Conservation (phyloP, 805 yeast genomes). For the Candida boleticola region DNA sequence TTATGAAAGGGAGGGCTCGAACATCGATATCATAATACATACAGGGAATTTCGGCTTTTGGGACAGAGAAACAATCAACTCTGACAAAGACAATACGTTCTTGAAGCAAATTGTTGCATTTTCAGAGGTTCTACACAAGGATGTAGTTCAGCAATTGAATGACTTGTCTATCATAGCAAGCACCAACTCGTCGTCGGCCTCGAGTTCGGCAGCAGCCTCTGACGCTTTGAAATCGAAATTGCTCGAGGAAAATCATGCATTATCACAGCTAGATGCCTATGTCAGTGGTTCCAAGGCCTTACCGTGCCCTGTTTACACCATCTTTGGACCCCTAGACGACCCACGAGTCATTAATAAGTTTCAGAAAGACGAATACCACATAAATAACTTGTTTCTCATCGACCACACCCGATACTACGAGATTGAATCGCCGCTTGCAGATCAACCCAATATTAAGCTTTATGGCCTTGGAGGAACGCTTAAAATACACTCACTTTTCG, state of each 20-base stretch:
- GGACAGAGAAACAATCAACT: slow-evolving; percentile 51
- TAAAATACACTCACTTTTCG: slow-evolving; percentile 64
- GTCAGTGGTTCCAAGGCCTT: slow-evolving; percentile 35
- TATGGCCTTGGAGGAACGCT: slow-evolving; percentile 75
- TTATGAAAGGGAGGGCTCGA: slow-evolving; percentile 11
- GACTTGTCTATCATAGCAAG: slow-evolving; percentile 37
- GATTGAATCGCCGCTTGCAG: slow-evolving; percentile 39
- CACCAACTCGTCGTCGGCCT: background rate
- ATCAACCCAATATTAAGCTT: slow-evolving; percentile 46
- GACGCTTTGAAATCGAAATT: slow-evolving; percentile 11
- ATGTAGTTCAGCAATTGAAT: slow-evolving; percentile 49
- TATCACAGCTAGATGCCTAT: slow-evolving; percentile 20
- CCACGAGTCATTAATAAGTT: slow-evolving; percentile 63
- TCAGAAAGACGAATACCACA: slow-evolving; percentile 47
- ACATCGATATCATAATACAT: slow-evolving; percentile 48
- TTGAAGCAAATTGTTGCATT: slow-evolving; percentile 66
- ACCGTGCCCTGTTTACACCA: slow-evolving; percentile 70
- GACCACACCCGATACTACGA: slow-evolving; percentile 55
- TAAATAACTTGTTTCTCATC: slow-evolving; percentile 58
- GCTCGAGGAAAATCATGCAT: slow-evolving; percentile 3
- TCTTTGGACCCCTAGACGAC: slow-evolving; percentile 78
- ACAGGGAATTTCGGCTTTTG: slow-evolving; percentile 83
- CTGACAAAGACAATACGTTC: slow-evolving; percentile 53
- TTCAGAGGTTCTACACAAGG: slow-evolving; percentile 54
- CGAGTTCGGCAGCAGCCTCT: slow-evolving; percentile 1